Base-by-base conservation (phyloP, 1,139 yeast species). In the Diutina rugosa region DNA sequence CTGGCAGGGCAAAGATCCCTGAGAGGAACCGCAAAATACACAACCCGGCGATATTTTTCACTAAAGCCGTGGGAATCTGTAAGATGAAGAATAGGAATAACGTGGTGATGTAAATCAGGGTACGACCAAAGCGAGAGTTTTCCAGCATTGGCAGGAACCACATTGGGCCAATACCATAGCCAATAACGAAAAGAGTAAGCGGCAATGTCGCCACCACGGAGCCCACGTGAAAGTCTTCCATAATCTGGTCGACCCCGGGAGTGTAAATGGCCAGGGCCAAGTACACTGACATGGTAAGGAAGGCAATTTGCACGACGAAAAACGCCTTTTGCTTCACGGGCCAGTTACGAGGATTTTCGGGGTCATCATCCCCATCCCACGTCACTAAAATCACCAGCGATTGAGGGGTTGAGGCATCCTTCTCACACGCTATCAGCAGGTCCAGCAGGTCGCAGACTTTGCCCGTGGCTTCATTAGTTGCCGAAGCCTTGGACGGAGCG, bases 231-330 rank as follows among this genome's bases (percentile, higher is more conserved):
- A 65, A 75, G 61, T 78, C 75, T 26, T 67, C 66, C 63, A 72
- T 69, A 52, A 84, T 65, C 35, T 71, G 62, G 10, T 65, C 67
- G 26, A 71, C 59, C 18, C 84, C 85, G 0, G 88, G 86, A 0
- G 86, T 77, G 61, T 79, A 81, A 32, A 82, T 77, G 1, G 87
- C 81, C 0, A 87, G 74, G 5, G 82, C 85, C 76, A 81, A 78
- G 62, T 84, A 84, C 3, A 81, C 82, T 4, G 79, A 70, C 4
- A 73, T 66, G 1, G 87, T 80, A 57, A 83, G 69, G 46, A 79
- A 57, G 55, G 76, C 72, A 38, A 80, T 69, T 57, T 75, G 69
- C 8, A 73, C 18, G 1, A 75, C 66, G 51, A 80, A 71, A 26
- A 77, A 56, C 0, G 67, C 55, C 63, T 79, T 81, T 54, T 69